Evolutionary conservation across 805 yeast species (phyloP).

Genomic region (Candida corydali): DNA sequence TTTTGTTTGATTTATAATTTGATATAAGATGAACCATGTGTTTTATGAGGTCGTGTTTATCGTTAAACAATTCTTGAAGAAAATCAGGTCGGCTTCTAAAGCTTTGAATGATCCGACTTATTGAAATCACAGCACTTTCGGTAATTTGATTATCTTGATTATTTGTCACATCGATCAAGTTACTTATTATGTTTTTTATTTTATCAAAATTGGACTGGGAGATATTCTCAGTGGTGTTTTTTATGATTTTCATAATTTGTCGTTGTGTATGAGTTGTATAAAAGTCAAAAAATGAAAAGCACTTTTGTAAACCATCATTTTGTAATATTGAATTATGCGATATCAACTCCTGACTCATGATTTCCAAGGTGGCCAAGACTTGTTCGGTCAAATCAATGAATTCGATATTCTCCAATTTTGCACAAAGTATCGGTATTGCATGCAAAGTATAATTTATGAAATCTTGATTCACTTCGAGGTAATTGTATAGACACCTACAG

Average conservation of each 20-base stretch:
- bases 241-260: constrained; percentile 68
- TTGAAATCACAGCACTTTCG: constrained; percentile 63
- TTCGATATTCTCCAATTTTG: constrained; percentile 66
- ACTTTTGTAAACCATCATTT: constrained; percentile 60
- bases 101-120: constrained; percentile 53
- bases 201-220: constrained; percentile 40
- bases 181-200: constrained; percentile 51
- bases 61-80: constrained; percentile 41
- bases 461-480: constrained; percentile 70
- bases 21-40: constrained; percentile 22
- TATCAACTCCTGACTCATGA: constrained; percentile 55
- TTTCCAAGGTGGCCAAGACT: constrained; percentile 70
- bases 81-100: constrained; percentile 40
- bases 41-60: constrained; percentile 17
- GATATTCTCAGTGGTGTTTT: constrained; percentile 59
- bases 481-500: constrained; percentile 77
- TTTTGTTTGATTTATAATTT: constrained; percentile 15
- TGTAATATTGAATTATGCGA: constrained; percentile 46
- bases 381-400: constrained; percentile 93
- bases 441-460: constrained; percentile 62
- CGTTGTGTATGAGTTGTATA: constrained; percentile 87
- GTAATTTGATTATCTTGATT: constrained; percentile 56
- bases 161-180: constrained; percentile 53
- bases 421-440: constrained; percentile 61
- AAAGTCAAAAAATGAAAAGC: constrained; percentile 76